Evolutionary conservation across 2,329 filamentous ascomycete species (phyloP).

Genomic region (Talaromyces sp.): DNA sequence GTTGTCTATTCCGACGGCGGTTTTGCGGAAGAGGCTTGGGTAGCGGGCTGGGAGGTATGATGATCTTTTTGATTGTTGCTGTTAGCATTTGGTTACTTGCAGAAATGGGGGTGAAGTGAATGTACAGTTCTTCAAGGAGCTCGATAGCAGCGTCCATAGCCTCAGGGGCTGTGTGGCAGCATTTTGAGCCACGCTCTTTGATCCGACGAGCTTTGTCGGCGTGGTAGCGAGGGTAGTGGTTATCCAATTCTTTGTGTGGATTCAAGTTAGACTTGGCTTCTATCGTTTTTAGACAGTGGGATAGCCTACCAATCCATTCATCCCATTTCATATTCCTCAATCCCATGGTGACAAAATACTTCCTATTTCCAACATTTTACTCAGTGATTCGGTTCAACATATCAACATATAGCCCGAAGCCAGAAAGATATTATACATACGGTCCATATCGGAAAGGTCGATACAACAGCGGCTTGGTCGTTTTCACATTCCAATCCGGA

Average conservation of each 20-base stretch:
- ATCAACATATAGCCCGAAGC: too few relatives aligned
- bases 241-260: constrained; percentile 74
- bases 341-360: constrained; percentile 73
- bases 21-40: constrained; percentile 62
- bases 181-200: constrained; percentile 59
- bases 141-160: constrained; percentile 69
- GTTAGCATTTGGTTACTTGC: not conserved
- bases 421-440: too few relatives aligned
- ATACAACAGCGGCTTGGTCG: constrained; percentile 70
- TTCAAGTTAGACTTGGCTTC: not conserved
- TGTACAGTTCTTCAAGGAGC: constrained; percentile 65
- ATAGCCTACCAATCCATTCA: constrained; percentile 60
- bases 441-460: constrained; percentile 73
- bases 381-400: too few relatives aligned
- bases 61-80: constrained; percentile 24
- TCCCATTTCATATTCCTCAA: constrained; percentile 64
- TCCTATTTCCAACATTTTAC: constrained; percentile 29
- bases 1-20: constrained; percentile 63
- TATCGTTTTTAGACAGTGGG: not conserved
- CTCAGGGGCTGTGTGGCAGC: constrained; percentile 63
- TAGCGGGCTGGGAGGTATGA: constrained; percentile 71
- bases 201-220: constrained; percentile 66
- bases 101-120: not conserved
- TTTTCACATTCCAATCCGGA: constrained; percentile 61
- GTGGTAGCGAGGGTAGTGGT: constrained; percentile 68